Percentiles rank a stretch among this genome's conserved stretches.
Evolutionary conservation across 495 filamentous ascomycete species (phyloP).

Genomic region (Platismatia glauca): DNA sequence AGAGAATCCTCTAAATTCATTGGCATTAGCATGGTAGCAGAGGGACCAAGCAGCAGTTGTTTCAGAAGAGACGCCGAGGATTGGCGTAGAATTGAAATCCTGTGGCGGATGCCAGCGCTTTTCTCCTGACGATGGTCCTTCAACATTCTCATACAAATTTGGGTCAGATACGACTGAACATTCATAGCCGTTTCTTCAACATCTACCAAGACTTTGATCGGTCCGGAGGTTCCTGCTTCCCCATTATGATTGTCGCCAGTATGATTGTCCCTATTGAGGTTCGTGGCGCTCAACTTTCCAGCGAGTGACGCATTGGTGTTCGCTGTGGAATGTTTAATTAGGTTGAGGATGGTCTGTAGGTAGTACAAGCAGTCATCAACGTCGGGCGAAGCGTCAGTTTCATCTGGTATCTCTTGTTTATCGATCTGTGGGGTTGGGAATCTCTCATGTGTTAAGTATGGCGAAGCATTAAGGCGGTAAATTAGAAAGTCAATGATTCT

Average conservation of each 20-base stretch:
- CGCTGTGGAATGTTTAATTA: conserved; percentile 55
- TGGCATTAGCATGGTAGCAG: conserved; percentile 60
- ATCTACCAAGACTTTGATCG: not conserved
- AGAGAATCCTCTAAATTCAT: conserved; percentile 64
- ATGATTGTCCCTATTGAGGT: not conserved
- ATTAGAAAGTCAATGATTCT: conserved; percentile 42
- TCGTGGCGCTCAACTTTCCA: conserved; percentile 22
- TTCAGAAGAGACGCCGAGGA: conserved; percentile 57
- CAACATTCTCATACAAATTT: conserved; percentile 14
- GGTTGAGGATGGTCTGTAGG: conserved; percentile 61
- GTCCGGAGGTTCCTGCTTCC: not conserved
- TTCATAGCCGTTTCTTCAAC: not conserved
- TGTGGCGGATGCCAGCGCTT: not conserved
- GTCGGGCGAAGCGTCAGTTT: conserved; percentile 43
- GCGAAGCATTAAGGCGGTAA: conserved; percentile 2
- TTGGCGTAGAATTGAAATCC: conserved; percentile 45
- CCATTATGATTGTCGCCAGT: not conserved
- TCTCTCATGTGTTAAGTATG: not conserved
- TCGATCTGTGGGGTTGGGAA: not conserved
- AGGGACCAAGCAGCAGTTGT: conserved; percentile 33
- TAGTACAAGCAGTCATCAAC: conserved; percentile 71
- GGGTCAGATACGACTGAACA: conserved; percentile 8
- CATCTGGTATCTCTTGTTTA: not conserved
- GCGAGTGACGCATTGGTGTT: conserved; percentile 54
- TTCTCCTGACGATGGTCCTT: conserved; percentile 3